Evolutionary conservation across 768 basidiomycete genomes (phyloP), one percentile per base, ranked within the genome.

Genomic region (Naganishia randhawae): DNA sequence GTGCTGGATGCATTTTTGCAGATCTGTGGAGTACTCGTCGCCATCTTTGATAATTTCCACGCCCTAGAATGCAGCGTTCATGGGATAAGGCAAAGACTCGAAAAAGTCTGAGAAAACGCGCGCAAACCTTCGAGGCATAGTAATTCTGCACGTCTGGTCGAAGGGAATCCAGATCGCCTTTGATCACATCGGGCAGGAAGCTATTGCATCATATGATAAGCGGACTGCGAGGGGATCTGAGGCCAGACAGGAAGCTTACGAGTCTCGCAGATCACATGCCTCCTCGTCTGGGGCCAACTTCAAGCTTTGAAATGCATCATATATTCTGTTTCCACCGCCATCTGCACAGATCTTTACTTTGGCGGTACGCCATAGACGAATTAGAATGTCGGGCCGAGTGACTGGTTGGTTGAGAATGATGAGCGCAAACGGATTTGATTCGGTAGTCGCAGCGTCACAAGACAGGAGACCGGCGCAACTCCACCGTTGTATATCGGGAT

Each of bases 401-500:
- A 95, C 92, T 0, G 92, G 89, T 69, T 95, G 91, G 78, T 99
- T 97, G 65, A 97, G 84, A 72, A 99, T 87, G 73, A 97, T 87
- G 68, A 97, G 82, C 11, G 57, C 57, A 41, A 61, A 61, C 27
- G 57, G 37, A 11, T 39, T 31, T n/a, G 22, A 13, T 13, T 48
- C 45, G 45, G 57, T 41, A 10, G 19, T 61, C 3, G 57, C 41
- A 1, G 37, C 10, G 22, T 35, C 37, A 6, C n/a, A 4, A 48
- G 45, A 48, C 11, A 61, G 33, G 25, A 41, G 37, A 22, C 39
- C 57, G 22, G 37, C 39, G 37, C 57, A 61, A 6, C 35, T 61
- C 57, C 57, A 61, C n/a, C 22, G 22, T 22, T 61, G 57, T 48
- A 11, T 48, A 22, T n/a, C n/a, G 45, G 19, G 25, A 4, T 9